Evolutionary conservation across 2,329 filamentous ascomycete species (phyloP).

Genomic region (Aspergillus felis): DNA sequence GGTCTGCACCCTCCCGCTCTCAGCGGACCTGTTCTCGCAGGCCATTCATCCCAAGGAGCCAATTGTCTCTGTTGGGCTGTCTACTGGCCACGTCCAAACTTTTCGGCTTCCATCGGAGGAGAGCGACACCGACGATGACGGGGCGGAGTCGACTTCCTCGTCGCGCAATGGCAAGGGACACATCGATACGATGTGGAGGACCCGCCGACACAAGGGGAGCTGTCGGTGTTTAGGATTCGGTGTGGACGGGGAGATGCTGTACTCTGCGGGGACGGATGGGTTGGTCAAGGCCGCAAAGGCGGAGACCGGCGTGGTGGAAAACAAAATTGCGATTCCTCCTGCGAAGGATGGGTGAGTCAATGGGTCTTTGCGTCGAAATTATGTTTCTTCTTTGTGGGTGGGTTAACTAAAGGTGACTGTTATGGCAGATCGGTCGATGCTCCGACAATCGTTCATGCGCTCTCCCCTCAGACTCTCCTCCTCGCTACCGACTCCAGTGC

Average conservation of each 20-base stretch:
- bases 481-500: conserved; percentile 87
- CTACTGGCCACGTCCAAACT: conserved; percentile 79
- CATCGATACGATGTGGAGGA: conserved; percentile 82
- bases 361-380: conserved; percentile 4
- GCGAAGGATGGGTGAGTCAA: conserved; percentile 38
- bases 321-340: conserved; percentile 74
- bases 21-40: conserved; percentile 82
- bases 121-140: conserved; percentile 49
- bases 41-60: conserved; percentile 80
- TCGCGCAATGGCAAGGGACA: conserved; percentile 64
- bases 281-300: conserved; percentile 59
- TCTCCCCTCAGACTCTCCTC: conserved; percentile 83
- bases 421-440: conserved; percentile 56
- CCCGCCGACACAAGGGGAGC: conserved; percentile 87
- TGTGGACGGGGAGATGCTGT: conserved; percentile 67
- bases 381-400: conserved; percentile 4
- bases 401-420: neutral
- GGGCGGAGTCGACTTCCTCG: conserved; percentile 31
- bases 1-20: conserved; percentile 81
- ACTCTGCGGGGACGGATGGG: conserved; percentile 59
- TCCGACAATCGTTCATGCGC: conserved; percentile 75
- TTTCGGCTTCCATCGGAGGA: conserved; percentile 66
- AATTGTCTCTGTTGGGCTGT: conserved; percentile 79
- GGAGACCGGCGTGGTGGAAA: conserved; percentile 63
- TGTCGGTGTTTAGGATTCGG: conserved; percentile 78